Percentiles rank a stretch among this genome's conserved stretches.
Evolutionary conservation across 345 rosid genomes (phyloP).

Genomic region (Salix purpurea): DNA sequence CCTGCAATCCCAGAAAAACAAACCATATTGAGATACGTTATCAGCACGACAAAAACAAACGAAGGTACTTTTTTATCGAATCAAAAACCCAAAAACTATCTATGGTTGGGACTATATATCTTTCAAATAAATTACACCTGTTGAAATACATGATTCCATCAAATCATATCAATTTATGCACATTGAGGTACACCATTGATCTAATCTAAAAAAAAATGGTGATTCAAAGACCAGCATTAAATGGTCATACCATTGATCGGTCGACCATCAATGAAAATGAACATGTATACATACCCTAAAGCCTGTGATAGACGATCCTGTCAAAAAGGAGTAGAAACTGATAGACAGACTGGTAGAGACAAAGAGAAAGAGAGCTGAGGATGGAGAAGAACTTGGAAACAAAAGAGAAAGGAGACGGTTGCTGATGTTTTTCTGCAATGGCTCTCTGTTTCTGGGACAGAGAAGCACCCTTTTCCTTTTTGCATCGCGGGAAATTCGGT

Average conservation of each 20-base stretch:
- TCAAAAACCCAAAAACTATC: not conserved
- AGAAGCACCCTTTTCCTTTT: not conserved
- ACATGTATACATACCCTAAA: not conserved
- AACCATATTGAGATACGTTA: not conserved
- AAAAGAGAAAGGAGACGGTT: not conserved
- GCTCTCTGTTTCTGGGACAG: not conserved
- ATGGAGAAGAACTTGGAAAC: not conserved
- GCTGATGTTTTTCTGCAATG: not conserved
- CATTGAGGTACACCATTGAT: not conserved
- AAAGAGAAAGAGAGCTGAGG: not conserved
- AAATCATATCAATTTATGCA: not conserved
- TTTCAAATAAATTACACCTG: not conserved
- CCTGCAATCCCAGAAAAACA: conserved; percentile 12
- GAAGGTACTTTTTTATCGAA: not conserved
- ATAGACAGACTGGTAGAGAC: not conserved
- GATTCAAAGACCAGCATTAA: not conserved
- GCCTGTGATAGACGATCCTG: not conserved
- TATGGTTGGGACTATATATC: not conserved
- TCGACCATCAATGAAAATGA: not conserved
- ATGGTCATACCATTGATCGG: not conserved
- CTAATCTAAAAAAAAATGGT: too few species aligned
- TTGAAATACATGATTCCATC: not conserved
- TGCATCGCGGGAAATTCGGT: conserved; percentile 18
- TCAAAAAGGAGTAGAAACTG: not conserved
- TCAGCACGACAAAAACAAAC: not conserved